Conservation (phyloP, 139 green algal species). For the Coelastrella sp. region DNA sequence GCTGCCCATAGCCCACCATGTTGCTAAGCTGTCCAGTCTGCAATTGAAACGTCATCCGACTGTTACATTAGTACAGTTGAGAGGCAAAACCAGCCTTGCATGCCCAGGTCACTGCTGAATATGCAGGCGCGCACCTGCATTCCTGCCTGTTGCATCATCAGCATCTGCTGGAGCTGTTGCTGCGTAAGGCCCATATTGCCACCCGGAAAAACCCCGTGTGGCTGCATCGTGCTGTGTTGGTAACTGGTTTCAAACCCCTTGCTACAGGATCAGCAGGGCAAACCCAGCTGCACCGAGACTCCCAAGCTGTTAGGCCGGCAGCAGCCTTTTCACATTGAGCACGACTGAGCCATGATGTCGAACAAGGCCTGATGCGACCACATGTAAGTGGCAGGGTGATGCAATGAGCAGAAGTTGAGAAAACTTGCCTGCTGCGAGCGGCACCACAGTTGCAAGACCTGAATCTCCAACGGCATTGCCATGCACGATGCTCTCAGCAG, state of each 20-base stretch:
- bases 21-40: background rate
- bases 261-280: background rate
- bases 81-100: no score
- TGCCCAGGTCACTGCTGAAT: no score
- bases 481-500: no score
- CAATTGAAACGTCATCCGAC: background rate
- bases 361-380: no score
- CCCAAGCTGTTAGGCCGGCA: background rate
- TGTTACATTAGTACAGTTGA: background rate
- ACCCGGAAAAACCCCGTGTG: background rate
- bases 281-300: background rate
- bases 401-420: no score
- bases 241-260: background rate
- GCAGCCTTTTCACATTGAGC: background rate
- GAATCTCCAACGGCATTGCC: no score
- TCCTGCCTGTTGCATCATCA: background rate
- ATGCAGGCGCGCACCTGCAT: background rate
- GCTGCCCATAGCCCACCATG: background rate
- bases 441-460: no score
- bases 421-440: no score
- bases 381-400: no score
- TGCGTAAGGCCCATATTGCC: background rate
- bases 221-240: background rate
- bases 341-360: background rate
- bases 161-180: constrained; percentile 28